These are phyloP conservation scores for Trichoderma harzianum DNA, from an alignment of 2,329 filamentous ascomycete genomes.

Conservation along the genomic window DNA sequence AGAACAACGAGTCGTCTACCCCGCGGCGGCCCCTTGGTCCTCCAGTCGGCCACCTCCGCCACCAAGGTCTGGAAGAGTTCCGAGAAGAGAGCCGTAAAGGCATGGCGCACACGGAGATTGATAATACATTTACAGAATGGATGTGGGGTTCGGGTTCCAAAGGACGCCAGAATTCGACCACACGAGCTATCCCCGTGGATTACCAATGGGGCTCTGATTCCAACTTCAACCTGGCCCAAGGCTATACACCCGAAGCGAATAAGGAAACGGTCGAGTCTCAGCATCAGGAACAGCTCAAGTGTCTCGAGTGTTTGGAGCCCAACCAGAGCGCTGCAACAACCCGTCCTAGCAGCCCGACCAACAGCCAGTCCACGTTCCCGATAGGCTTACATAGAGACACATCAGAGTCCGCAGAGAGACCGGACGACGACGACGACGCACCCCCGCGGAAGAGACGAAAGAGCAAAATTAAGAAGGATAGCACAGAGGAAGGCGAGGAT, in stretches of 20 bases:
- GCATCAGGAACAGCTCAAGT: slow-evolving; percentile 52
- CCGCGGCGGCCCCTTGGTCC: slow-evolving; percentile 30
- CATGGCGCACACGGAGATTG: slow-evolving; percentile 30
- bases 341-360: slow-evolving; percentile 53
- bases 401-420: slow-evolving; percentile 30
- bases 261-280: slow-evolving; percentile 58
- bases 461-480: slow-evolving; percentile 47
- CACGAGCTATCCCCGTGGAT: slow-evolving; percentile 39
- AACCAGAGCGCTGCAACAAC: slow-evolving; percentile 59
- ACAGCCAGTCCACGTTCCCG: slow-evolving; percentile 18
- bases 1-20: slow-evolving; percentile 26
- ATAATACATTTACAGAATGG: slow-evolving; percentile 42
- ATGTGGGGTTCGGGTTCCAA: slow-evolving; percentile 37
- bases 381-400: slow-evolving; percentile 11
- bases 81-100: slow-evolving; percentile 38
- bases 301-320: slow-evolving; percentile 55
- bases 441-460: slow-evolving; percentile 53
- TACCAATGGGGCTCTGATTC: slow-evolving; percentile 67
- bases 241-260: slow-evolving; percentile 55
- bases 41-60: slow-evolving; percentile 41
- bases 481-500: slow-evolving; percentile 40
- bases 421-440: slow-evolving; percentile 36
- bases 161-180: slow-evolving; percentile 27
- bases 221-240: slow-evolving; percentile 56
- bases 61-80: slow-evolving; percentile 43